Evolutionary conservation across 352 stramenopile genomes (phyloP).

Genomic region (Phytopythium sindhum): DNA sequence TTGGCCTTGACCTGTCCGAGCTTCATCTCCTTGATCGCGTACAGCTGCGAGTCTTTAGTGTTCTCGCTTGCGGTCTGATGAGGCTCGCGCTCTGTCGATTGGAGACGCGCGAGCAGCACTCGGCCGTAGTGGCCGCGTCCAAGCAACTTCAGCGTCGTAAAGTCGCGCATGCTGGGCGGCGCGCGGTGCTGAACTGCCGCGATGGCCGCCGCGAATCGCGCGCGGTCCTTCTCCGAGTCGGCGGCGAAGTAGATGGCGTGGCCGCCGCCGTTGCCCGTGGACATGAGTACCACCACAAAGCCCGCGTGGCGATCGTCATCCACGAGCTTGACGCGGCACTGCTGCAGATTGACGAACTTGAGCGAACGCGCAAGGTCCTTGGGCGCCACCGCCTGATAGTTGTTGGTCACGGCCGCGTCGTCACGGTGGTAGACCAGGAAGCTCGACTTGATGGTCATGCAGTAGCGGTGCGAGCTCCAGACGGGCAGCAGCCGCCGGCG

Average conservation of each 20-base stretch:
- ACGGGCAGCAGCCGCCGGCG: conserved; percentile 72
- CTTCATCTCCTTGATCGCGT: conserved; percentile 90
- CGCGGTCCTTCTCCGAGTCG: conserved; percentile 80
- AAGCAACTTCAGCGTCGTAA: conserved; percentile 80
- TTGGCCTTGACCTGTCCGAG: conserved; percentile 84
- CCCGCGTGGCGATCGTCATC: conserved; percentile 73
- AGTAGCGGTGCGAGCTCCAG: conserved; percentile 86
- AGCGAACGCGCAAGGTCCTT: conserved; percentile 14
- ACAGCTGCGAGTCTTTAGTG: conserved; percentile 46
- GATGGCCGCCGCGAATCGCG: conserved; percentile 65
- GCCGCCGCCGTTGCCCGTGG: conserved; percentile 45
- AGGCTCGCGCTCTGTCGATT: not conserved
- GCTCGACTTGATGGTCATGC: conserved; percentile 85
- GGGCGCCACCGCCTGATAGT: not conserved
- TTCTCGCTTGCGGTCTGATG: not conserved
- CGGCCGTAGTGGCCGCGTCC: conserved; percentile 83
- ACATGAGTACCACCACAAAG: conserved; percentile 74
- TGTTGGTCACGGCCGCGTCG: conserved; percentile 18
- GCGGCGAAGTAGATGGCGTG: conserved; percentile 66
- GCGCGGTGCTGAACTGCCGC: conserved; percentile 56
- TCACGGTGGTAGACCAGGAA: conserved; percentile 85
- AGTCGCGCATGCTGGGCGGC: conserved; percentile 54
- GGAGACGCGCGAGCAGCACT: conserved; percentile 59
- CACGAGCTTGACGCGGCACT: conserved; percentile 73
- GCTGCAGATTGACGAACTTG: conserved; percentile 81